Conservation (phyloP, 2,329 filamentous ascomycete genomes). For the Salinomyces thailandicus region DNA sequence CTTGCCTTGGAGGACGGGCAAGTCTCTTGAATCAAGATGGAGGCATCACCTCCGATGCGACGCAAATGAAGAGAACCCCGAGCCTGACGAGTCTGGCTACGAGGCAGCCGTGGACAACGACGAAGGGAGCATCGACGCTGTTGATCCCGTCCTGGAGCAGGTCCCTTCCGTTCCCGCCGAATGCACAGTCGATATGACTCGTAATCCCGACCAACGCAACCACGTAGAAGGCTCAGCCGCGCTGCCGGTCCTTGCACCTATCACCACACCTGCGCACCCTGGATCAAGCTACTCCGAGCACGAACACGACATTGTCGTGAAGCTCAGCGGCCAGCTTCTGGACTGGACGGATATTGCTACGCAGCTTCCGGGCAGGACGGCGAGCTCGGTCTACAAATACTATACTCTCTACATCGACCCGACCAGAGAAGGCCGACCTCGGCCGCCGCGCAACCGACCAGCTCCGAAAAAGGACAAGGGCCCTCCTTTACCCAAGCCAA, state of each 20-base stretch:
- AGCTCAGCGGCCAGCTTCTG: constrained; percentile 28
- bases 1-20: constrained; percentile 2
- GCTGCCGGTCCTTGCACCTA: too few species aligned
- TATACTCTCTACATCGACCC: too few species aligned
- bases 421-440: too few species aligned
- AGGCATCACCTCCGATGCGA: constrained; percentile 3
- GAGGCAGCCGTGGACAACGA: too few species aligned
- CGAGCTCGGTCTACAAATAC: not conserved
- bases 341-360: constrained; percentile 26
- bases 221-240: too few species aligned
- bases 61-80: not conserved
- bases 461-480: not conserved
- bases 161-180: too few species aligned
- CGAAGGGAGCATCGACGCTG: too few species aligned
- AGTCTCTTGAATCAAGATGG: not conserved
- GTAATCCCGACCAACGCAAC: too few species aligned
- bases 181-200: too few species aligned
- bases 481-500: too few species aligned
- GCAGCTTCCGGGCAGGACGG: constrained; percentile 22
- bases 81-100: not conserved
- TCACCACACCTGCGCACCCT: not conserved
- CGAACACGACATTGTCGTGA: constrained; percentile 26
- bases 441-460: too few species aligned
- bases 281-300: constrained; percentile 9
- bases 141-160: too few species aligned